Evolutionary conservation across 257 asterid genomes (phyloP), one percentile per base, ranked within the genome.

Genomic region (Linderniella brevidens): DNA sequence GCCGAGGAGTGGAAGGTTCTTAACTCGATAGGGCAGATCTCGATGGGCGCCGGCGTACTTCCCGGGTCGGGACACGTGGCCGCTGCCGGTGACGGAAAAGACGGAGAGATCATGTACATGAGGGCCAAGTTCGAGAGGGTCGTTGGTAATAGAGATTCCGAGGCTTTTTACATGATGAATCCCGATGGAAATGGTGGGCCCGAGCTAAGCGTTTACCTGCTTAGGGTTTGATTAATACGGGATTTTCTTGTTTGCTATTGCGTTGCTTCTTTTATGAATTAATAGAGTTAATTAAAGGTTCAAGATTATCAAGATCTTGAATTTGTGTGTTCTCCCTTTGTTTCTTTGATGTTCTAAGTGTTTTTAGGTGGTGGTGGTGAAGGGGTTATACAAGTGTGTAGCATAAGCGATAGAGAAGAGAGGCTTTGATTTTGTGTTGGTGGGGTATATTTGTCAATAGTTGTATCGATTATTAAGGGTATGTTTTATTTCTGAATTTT

Each of bases 111-210:
- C 19, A 90, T 85, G 99, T 90, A 79, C 11, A 90, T 90, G 94
- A 66, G 99, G 46, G 99, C 99, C 0, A 90, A 68, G 72, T 90
- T 90, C 60, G 99, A 90, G 38, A 75, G 94, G 36, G 99, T 90
- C 10, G 88, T 77, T 15, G 99, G 99, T n/a, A 71, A 88, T 32
- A 90, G 72, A 70, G 99, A 90, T 58, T 79, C 93, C 6, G 99
- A 90, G 48, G 96, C 99, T n/a, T 90, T 81, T 58, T 90, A 90
- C 66, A 90, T 90, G 96, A 81, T 81, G 88, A 90, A 82, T 56
- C 99, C 99, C 1, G 99, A 90, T 57, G 81, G 99, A 0, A 82
- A 82, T 71, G 96, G 94, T 36, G 96, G 99, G 8, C 94, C 96
- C 1, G 99, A 90, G 55, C 82, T 90, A 49, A 85, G 99, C 74